Evolutionary conservation across 1,284 basidiomycete species (phyloP), one percentile per base, ranked within the genome.

Genomic region (Microbotryum saponariae): DNA sequence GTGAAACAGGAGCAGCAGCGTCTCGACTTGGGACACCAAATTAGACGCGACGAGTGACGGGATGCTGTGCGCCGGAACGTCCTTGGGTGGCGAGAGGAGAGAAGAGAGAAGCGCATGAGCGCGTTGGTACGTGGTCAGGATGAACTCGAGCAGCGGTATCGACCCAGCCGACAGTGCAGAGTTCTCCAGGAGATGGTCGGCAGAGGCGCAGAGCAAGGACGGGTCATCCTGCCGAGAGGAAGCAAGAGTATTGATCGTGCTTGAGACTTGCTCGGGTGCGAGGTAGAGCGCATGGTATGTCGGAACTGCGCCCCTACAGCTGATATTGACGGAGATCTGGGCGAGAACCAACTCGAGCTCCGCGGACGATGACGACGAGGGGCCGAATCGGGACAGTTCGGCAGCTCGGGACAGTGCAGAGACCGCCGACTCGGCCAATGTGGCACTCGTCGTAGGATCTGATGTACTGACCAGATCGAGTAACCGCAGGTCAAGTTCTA

Each of bases 41-140:
- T 68, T 68, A 0, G 64, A 23, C 1, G 64, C 58, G 44, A 68
- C 51, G 33, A 68, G 58, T 4, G 60, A 52, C 3, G 64, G 62
- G 45, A 68, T 51, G 12, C 51, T 51, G 18, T 53, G 27, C 0
- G 62, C 47, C 5, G 62, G 67, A 21, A 66, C 31, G 46, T 58
- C n/a, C 9, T 54, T 54, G 10, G 60, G 64, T 2, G 67, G 67
- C 6, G 54, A 29, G 27, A 68, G 58, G 6, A 64, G 64, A 14
- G 45, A 42, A 27, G 62, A 56, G 23, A 68, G 62, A 18, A 66
- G 50, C 3, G 64, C 1, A 1, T 59, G 33, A 2, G 64, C 58
- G 4, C 49, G 27, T 5, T 54, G 25, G 23, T 66, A 68, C 2
- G 58, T 47, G 0, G 10, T 5, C 14, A 62, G 31, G 6, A 61